A percentile compares a stretch with the other conserved stretches of the same genome.
Evolutionary conservation across 2,329 filamentous ascomycete species (phyloP).

Genomic region (Talaromyces sp.): DNA sequence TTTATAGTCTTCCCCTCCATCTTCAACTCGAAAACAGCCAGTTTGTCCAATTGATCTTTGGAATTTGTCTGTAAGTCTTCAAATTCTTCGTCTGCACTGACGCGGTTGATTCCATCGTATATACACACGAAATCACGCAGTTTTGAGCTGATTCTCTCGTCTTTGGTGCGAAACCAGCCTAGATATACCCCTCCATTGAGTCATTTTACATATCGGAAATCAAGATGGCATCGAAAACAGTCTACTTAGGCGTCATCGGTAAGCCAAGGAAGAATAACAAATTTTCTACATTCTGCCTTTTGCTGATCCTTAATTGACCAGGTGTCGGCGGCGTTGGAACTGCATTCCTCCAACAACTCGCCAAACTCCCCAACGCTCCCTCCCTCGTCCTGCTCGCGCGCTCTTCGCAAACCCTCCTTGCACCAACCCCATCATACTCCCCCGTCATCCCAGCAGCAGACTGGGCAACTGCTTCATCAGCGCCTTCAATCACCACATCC

Average conservation of each 20-base stretch:
- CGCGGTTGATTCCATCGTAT: too few species aligned
- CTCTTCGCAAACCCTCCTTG: slow-evolving; percentile 75
- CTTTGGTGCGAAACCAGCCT: background rate
- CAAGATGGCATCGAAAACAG: slow-evolving; percentile 29
- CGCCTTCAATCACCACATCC: slow-evolving; percentile 52
- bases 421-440: slow-evolving; percentile 61
- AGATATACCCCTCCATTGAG: background rate
- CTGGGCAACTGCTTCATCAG: slow-evolving; percentile 56
- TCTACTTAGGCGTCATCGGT: slow-evolving; percentile 43
- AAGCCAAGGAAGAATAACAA: slow-evolving; percentile 13
- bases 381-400: slow-evolving; percentile 80
- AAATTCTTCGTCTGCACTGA: background rate
- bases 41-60: background rate
- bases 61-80: background rate
- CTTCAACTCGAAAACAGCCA: background rate
- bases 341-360: slow-evolving; percentile 79
- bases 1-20: background rate
- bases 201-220: background rate
- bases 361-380: slow-evolving; percentile 63
- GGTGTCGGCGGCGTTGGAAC: slow-evolving; percentile 91
- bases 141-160: background rate
- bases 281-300: too few species aligned
- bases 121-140: background rate
- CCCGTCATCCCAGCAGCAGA: slow-evolving; percentile 56
- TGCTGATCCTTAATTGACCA: slow-evolving; percentile 32